Percentiles rank a stretch among this genome's conserved stretches.
Evolutionary conservation across 345 rosid genomes (phyloP).

Genomic region (Citrus maxima): DNA sequence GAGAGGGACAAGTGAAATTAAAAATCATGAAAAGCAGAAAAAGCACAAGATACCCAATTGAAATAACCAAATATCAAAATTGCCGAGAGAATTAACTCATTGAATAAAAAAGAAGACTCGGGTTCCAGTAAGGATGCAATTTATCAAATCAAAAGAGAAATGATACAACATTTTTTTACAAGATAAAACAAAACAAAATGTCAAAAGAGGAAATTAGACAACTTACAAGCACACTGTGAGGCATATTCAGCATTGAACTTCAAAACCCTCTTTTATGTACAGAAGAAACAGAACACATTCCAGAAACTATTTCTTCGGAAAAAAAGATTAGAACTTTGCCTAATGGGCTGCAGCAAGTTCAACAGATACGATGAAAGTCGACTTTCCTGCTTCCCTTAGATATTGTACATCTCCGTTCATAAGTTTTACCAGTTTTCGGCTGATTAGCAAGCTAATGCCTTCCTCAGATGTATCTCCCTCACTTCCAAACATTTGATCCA

Average conservation of each 20-base stretch:
- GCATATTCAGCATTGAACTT: conserved; percentile 1
- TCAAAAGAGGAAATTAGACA: background rate
- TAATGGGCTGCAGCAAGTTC: conserved; percentile 66
- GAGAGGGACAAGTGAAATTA: background rate
- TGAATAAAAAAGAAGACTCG: background rate
- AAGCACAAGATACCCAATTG: background rate
- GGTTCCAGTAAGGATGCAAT: background rate
- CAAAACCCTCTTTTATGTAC: background rate
- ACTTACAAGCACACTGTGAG: background rate
- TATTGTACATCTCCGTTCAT: conserved; percentile 93
- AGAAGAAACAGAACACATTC: background rate
- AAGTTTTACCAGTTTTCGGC: conserved; percentile 73
- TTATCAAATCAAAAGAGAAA: background rate
- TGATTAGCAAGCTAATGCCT: conserved; percentile 68
- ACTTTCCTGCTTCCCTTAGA: conserved; percentile 76
- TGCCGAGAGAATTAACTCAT: background rate
- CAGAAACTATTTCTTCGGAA: background rate
- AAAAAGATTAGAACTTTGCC: conserved; percentile 6
- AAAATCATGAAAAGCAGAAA: background rate
- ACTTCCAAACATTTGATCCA: conserved; percentile 73
- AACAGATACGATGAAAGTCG: conserved; percentile 57
- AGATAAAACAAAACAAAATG: background rate
- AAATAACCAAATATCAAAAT: background rate
- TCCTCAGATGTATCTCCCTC: conserved; percentile 65
- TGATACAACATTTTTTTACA: conserved; percentile 3